phyloP scores from a whole-genome alignment of 192 early-diverging fungal species.

The Coemansia sp. region DNA sequence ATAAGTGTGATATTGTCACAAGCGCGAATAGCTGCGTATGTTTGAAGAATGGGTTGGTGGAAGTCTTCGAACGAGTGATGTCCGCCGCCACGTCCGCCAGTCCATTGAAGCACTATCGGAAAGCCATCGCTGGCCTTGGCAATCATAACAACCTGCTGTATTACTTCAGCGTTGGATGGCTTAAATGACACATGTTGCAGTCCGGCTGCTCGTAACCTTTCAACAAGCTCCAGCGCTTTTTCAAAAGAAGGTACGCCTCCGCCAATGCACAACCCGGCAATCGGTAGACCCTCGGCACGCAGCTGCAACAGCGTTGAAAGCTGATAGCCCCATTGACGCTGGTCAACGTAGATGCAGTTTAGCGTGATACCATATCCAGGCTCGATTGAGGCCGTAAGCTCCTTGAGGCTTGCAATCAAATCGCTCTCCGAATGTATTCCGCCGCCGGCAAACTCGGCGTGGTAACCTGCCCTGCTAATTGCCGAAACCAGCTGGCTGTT shows the following conservation, averaged over 20 bases:
- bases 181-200: constrained; percentile 82
- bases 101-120: constrained; percentile 93
- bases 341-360: constrained; percentile 90
- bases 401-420: constrained; percentile 67
- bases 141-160: constrained; percentile 81
- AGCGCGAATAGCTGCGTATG: constrained; percentile 69
- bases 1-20: constrained; percentile 80
- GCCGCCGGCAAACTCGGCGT: constrained; percentile 87
- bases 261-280: constrained; percentile 88
- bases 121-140: constrained; percentile 78
- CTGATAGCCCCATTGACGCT: constrained; percentile 80
- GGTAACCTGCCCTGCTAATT: constrained; percentile 85
- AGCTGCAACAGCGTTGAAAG: constrained; percentile 76
- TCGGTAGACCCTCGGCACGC: constrained; percentile 81
- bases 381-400: constrained; percentile 67
- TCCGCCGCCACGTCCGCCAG: constrained; percentile 92
- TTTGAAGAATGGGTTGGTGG: constrained; percentile 79
- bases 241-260: constrained; percentile 89
- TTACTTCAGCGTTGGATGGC: constrained; percentile 73
- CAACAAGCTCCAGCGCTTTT: constrained; percentile 78
- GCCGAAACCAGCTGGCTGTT: constrained; percentile 78
- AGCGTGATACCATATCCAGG: constrained; percentile 87
- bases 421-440: constrained; percentile 77
- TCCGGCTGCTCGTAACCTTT: constrained; percentile 69
- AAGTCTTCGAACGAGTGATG: constrained; percentile 97